Percentiles rank a stretch among this genome's conserved stretches.
These are phyloP conservation scores for Labyrinthula sp. DNA, from an alignment of 352 stramenopile species.

Conservation along the genomic window DNA sequence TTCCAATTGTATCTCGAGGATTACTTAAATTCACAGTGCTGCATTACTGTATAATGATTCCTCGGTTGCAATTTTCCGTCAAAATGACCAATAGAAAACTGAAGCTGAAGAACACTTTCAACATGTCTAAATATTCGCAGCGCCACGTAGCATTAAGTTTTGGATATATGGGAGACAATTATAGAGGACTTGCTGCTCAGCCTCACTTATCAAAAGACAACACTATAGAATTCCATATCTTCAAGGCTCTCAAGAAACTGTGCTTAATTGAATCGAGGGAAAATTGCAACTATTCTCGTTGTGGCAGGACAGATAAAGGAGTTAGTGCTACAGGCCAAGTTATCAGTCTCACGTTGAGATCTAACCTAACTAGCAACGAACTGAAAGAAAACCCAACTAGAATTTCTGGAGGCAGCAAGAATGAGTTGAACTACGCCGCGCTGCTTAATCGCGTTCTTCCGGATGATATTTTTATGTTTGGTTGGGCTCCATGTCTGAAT, in stretches of 20 bases:
- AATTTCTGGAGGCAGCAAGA: conserved; percentile 2
- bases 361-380: conserved; percentile 6
- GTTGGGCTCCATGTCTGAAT: conserved; percentile 49
- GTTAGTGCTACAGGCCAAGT: conserved; percentile 66
- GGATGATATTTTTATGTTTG: conserved; percentile 49
- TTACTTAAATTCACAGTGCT: too few species aligned
- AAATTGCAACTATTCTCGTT: conserved; percentile 68
- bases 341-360: conserved; percentile 47
- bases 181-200: conserved; percentile 58
- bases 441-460: conserved; percentile 89
- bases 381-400: not conserved
- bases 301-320: conserved; percentile 83
- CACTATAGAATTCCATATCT: conserved; percentile 71
- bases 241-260: conserved; percentile 69
- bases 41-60: too few species aligned
- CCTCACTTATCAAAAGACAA: conserved; percentile 64
- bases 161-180: conserved; percentile 45
- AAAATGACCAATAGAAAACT: conserved; percentile 13
- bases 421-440: conserved; percentile 48
- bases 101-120: conserved; percentile 11
- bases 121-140: conserved; percentile 24
- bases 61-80: too few species aligned
- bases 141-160: conserved; percentile 32
- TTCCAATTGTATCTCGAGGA: too few species aligned
- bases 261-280: conserved; percentile 49